Evolutionary conservation across 2,329 filamentous ascomycete species (phyloP).

Genomic region (Aspergillus brasiliensis): DNA sequence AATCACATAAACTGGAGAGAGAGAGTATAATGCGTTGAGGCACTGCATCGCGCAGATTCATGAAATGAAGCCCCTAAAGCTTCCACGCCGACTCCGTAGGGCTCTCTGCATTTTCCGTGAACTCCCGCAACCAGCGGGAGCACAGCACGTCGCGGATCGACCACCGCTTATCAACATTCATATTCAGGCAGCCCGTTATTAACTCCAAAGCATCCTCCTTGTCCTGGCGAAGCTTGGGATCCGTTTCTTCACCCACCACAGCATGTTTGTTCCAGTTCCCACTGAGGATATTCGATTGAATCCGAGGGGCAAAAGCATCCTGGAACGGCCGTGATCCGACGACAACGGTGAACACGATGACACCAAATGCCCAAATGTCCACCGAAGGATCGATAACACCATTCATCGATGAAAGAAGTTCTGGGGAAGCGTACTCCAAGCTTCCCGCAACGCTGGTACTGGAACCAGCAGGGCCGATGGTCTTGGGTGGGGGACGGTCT

Average conservation of each 20-base stretch:
- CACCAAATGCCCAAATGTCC: conserved; percentile 69
- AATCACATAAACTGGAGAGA: not conserved
- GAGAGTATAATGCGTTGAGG: not conserved
- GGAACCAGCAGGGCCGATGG: conserved; percentile 58
- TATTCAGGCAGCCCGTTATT: conserved; percentile 61
- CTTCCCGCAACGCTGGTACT: conserved; percentile 63
- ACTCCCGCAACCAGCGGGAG: conserved; percentile 57
- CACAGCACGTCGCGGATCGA: conserved; percentile 58
- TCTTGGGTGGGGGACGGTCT: conserved; percentile 51
- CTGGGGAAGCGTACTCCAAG: conserved; percentile 56
- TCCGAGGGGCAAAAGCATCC: conserved; percentile 60
- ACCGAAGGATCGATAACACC: conserved; percentile 54
- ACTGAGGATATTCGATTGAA: conserved; percentile 60
- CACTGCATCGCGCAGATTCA: not conserved
- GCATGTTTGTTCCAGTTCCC: conserved; percentile 61
- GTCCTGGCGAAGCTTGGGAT: conserved; percentile 42
- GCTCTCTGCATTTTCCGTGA: conserved; percentile 33
- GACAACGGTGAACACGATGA: conserved; percentile 63
- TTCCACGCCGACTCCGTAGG: conserved; percentile 39
- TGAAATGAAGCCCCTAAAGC: conserved; percentile 29
- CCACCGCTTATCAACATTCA: conserved; percentile 59
- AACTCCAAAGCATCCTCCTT: conserved; percentile 57
- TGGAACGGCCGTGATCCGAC: conserved; percentile 65
- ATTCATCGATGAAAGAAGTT: conserved; percentile 44
- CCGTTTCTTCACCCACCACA: conserved; percentile 48